Base-by-base conservation (phyloP, 257 asterid species). In the Rhazya stricta region DNA sequence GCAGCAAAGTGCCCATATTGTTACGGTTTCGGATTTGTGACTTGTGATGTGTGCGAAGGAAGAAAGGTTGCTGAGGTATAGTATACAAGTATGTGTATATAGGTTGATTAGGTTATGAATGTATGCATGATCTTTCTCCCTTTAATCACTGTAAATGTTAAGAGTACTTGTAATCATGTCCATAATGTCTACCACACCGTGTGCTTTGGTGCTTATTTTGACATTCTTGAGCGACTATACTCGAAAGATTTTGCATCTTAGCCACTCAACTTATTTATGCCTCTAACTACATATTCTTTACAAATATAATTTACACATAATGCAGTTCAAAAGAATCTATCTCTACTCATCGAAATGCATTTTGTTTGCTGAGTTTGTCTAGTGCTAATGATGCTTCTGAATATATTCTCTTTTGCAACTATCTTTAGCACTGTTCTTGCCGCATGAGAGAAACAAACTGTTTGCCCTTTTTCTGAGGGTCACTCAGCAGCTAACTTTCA, bases 1-100 rank as follows among this genome's bases (percentile, higher is more conserved):
- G 91, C 86, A 73, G 63, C 85, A 23, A 90, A 92, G 78, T 94
- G 98, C 73, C 91, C 96, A 0, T 94, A 94, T 78, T 92, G 98
- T 78, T 91, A 84, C 70, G 99, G 99, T 74, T 82, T 78, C 10
- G 98, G 98, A 63, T 85, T 78, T 86, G 67, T 73, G 53, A 67
- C 79, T 4, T 95, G 96, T 34, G 99, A 95, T 73, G 84, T 76
- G 37, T 92, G 99, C 79, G 80, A 81, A 58, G 97, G 90, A 43
- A 82, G 30, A 69, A 83, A 79, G 72, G 63, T 82, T 15, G 69
- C 77, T 56, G 74, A 80, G 54, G 74, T 78, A 63, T 82, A 65
- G 81, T 51, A 29, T 29, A 72, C 57, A 58, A 37, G 16, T 36
- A 27, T 69, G 18, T 57, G 36, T 32, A 29, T 46, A 45, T 65